A percentile compares a stretch with the other conserved stretches of the same genome.
Conservation (phyloP, 2,329 filamentous ascomycete genomes). For the Tolypocladium tundrense region DNA sequence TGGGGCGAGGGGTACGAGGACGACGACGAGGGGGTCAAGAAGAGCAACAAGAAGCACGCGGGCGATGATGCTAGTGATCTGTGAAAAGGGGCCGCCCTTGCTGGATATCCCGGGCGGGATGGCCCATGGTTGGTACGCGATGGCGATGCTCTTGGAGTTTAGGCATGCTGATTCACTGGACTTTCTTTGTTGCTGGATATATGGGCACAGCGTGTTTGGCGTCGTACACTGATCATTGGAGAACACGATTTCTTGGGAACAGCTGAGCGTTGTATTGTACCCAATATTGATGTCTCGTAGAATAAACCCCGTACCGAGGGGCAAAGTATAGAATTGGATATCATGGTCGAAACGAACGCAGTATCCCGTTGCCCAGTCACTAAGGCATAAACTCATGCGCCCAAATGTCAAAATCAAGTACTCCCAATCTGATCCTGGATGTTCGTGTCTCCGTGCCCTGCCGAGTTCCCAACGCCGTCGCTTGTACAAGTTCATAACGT, state of each 20-base stretch:
- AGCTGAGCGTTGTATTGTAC: background rate
- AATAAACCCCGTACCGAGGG: background rate
- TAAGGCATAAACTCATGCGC: background rate
- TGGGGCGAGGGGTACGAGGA: slow-evolving; percentile 23
- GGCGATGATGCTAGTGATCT: background rate
- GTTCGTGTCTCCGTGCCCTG: background rate
- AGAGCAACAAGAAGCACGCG: background rate
- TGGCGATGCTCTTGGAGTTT: background rate
- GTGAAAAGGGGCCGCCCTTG: background rate
- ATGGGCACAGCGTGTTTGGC: background rate
- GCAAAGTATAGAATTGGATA: background rate
- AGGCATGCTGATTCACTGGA: background rate
- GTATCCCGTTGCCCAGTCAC: background rate
- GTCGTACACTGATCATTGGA: background rate
- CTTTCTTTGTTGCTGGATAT: background rate
- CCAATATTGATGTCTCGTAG: background rate
- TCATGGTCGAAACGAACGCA: background rate
- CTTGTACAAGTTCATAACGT: slow-evolving; percentile 10
- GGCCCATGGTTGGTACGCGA: background rate
- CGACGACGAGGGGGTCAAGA: slow-evolving; percentile 5
- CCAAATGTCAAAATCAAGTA: background rate
- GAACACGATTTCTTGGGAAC: background rate
- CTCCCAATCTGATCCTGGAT: background rate
- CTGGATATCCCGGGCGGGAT: background rate
- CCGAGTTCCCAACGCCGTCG: slow-evolving; percentile 18